Evolutionary conservation across 176 grass and related monocot genomes (phyloP), one percentile per base, ranked within the genome.

Genomic region (Zizania latifolia): DNA sequence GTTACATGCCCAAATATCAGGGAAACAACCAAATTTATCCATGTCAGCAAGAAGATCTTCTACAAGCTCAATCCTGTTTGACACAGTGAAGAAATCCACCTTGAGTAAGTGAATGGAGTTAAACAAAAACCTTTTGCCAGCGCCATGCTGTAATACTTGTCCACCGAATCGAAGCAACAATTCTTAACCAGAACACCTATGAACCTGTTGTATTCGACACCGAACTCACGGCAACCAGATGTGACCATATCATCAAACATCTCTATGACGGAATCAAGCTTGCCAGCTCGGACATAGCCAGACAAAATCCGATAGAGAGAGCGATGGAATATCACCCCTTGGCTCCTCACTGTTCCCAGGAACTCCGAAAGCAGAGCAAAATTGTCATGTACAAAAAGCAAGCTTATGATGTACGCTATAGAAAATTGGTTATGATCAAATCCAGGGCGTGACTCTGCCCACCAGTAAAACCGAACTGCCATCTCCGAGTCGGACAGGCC

Each of bases 1-100:
- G 40, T 93, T 93, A 30, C 84, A 93, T 27, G 90, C 84, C 86
- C 90, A 93, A 63, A 89, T 84, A 77, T 93, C 90, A 15, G 90
- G 83, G 61, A 78, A 86, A 53, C 67, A 87, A 2, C 84, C 77
- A 70, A 84, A 78, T 41, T 53, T 93, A 79, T 89, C 77, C 86
- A 93, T 93, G 69, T 93, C 83, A 21, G 28, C 38, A n/a, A 89
- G 81, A 51, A 93, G 84, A 33, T 81, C 77, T 57, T 93, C 68
- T 46, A 84, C 84, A 70, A 93, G 74, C 27, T 68, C 68, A 78
- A 86, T 83, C 61, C 87, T 87, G 28, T 67, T 74, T 73, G 55
- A 30, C 90, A 93, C 68, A 93, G 31, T 55, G 72, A 71, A 82
- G 86, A 84, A 36, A 93, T 93, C 76, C 87, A 83, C 70, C 90